Base-by-base conservation (phyloP, 2,329 filamentous ascomycete genomes). In the Sclerotinia minor region DNA sequence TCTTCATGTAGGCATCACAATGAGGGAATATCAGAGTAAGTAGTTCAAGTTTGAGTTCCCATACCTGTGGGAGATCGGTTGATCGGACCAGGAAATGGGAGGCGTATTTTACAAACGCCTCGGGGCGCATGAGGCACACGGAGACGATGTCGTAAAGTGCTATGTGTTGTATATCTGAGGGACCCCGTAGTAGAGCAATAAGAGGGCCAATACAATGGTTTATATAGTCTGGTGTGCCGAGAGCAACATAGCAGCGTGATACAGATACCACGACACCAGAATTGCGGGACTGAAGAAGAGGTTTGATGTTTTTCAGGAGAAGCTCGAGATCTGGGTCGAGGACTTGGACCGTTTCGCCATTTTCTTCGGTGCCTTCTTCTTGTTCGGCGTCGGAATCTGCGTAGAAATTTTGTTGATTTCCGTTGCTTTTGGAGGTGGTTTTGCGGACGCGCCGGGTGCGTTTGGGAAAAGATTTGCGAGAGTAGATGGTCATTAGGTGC, bases 81-180 rank as follows among this genome's bases (percentile, higher is more conserved):
- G 90, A 86, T 68, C 89, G 89, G 64, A 99, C 86, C 15, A 99
- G 84, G 77, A 99, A 99, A 79, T 97, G 95, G 45, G 90, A 91
- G 24, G 91, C 87, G 76, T 97, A 94, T 76, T 88, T 91, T 67
- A 94, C 91, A 77, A 99, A 99, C n/a, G 89, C 85, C 50, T 85
- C 82, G 0, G 95, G 92, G 21, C 87, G 83, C 38, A 84, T 82
- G 15, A 98, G 83, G 75, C 92, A 95, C 55, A 99, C 91, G n/a
- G 92, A 91, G 15, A 97, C 93, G 69, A 98, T 94, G 77, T 98
- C 97, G 82, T 94, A 94, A 24, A 99, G 84, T 1, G 92, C 94
- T 50, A 97, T 86, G 75, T 96, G 89, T 76, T 96, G 90, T 64
- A 97, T 92, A 76, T 98, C 94, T 69, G 91, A 87, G 0, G 93